phyloP scores from a whole-genome alignment of 176 grass and related monocot species.

The Carex kokanica region DNA sequence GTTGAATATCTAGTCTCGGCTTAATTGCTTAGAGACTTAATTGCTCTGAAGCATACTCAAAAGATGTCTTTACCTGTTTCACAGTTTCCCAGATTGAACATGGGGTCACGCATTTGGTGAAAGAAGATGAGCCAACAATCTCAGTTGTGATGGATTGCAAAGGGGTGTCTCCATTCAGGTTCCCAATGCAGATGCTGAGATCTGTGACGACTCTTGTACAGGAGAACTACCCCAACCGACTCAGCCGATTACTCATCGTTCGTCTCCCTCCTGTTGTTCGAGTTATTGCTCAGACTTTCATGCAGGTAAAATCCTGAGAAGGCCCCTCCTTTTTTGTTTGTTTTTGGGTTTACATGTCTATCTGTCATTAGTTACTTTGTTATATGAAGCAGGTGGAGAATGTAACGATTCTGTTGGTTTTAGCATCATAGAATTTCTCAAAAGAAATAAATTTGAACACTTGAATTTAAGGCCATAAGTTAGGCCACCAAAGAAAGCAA shows the following conservation, averaged over 20 bases:
- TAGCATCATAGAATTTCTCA: not conserved
- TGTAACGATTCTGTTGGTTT: not conserved
- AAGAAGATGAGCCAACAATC: slow-evolving; percentile 70
- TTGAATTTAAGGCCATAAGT: not conserved
- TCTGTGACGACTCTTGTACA: slow-evolving; percentile 68
- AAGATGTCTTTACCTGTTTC: slow-evolving; percentile 29
- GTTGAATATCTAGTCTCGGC: not conserved
- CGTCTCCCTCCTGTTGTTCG: slow-evolving; percentile 94
- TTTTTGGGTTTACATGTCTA: not conserved
- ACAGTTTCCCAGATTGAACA: slow-evolving; percentile 95
- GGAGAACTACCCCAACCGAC: slow-evolving; percentile 89
- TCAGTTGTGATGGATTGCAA: slow-evolving; percentile 90
- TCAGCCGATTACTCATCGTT: slow-evolving; percentile 64
- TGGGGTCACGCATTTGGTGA: slow-evolving; percentile 64
- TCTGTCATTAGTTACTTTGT: not conserved
- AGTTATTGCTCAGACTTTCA: slow-evolving; percentile 92
- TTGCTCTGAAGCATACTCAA: not conserved
- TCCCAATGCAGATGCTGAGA: slow-evolving; percentile 98
- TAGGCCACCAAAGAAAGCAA: not conserved
- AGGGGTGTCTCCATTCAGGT: slow-evolving; percentile 85
- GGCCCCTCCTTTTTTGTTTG: not conserved
- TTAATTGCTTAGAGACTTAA: not conserved
- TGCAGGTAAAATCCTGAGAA: slow-evolving; percentile 54
- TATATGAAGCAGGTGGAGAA: not conserved
- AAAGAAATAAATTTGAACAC: not conserved